Conservation (phyloP, 352 stramenopile genomes). For the Phytophthora chlamydospora region DNA sequence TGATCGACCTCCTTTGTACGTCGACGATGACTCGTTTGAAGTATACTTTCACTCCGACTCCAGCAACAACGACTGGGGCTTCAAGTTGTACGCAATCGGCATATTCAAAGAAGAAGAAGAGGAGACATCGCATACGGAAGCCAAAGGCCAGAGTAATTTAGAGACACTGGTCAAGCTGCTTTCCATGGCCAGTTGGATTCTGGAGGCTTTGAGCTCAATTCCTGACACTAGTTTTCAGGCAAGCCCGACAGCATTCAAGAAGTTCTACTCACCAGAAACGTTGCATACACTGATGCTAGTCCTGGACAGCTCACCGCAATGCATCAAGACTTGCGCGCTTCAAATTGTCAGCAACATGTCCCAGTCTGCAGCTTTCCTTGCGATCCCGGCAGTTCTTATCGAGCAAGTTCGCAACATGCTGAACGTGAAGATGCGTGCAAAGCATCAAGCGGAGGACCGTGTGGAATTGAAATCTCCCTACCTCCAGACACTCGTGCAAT, state of each 20-base stretch:
- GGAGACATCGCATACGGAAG: not conserved
- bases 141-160: not conserved
- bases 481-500: conserved; percentile 65
- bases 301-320: conserved; percentile 47
- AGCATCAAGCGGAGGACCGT: conserved; percentile 53
- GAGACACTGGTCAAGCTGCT: conserved; percentile 35
- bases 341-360: conserved; percentile 50
- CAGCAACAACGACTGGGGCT: conserved; percentile 90
- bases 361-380: conserved; percentile 46
- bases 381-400: conserved; percentile 42
- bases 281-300: conserved; percentile 42
- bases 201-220: conserved; percentile 36
- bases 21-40: conserved; percentile 76
- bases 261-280: conserved; percentile 39
- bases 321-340: conserved; percentile 48
- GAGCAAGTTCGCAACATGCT: conserved; percentile 50
- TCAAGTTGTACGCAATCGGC: conserved; percentile 82
- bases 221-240: conserved; percentile 14
- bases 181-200: conserved; percentile 46
- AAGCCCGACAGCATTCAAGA: conserved; percentile 22
- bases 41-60: conserved; percentile 86
- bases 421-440: conserved; percentile 54
- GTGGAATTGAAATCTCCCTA: conserved; percentile 67
- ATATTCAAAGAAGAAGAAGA: conserved; percentile 52
- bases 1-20: conserved; percentile 64